These are phyloP conservation scores for Spathaspora boniae DNA, from an alignment of 805 yeast species.

Conservation along the genomic window DNA sequence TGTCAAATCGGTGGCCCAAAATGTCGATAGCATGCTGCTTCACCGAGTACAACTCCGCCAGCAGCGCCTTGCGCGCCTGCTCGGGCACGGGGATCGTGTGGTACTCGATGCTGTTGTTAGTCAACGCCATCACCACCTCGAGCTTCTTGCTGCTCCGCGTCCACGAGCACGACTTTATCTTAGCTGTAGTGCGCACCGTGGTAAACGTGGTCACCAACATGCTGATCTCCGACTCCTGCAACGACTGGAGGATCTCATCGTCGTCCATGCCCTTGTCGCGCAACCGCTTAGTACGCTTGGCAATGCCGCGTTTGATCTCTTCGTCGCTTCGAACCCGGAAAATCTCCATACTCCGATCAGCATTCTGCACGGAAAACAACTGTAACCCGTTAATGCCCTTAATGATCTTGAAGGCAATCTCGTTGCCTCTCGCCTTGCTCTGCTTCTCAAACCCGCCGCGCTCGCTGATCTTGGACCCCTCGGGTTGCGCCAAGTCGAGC, in stretches of 20 bases:
- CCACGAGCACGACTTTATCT: slow-evolving; percentile 69
- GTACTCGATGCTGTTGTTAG: slow-evolving; percentile 73
- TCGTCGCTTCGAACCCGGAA: slow-evolving; percentile 72
- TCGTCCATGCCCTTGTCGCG: slow-evolving; percentile 61
- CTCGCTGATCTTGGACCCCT: slow-evolving; percentile 47
- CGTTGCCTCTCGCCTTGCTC: slow-evolving; percentile 68
- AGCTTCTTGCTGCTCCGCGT: slow-evolving; percentile 46
- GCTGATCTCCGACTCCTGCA: slow-evolving; percentile 46
- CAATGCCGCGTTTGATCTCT: slow-evolving; percentile 74
- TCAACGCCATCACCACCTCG: slow-evolving; percentile 61
- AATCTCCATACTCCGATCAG: slow-evolving; percentile 76
- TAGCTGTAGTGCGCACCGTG: slow-evolving; percentile 59
- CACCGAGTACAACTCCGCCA: slow-evolving; percentile 40
- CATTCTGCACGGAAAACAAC: slow-evolving; percentile 68
- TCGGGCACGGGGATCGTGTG: slow-evolving; percentile 59
- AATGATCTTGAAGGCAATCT: slow-evolving; percentile 47
- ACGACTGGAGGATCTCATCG: slow-evolving; percentile 49
- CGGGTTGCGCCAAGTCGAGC: slow-evolving; percentile 52
- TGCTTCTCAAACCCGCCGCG: slow-evolving; percentile 70
- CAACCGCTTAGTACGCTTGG: slow-evolving; percentile 74
- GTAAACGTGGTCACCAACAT: slow-evolving; percentile 69
- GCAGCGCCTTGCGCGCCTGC: slow-evolving; percentile 44
- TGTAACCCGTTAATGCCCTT: slow-evolving; percentile 26
- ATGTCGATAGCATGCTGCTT: slow-evolving; percentile 62
- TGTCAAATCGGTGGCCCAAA: slow-evolving; percentile 87